These are phyloP conservation scores for Phytophthora uliginosa DNA, from an alignment of 352 stramenopile genomes.

Conservation along the genomic window DNA sequence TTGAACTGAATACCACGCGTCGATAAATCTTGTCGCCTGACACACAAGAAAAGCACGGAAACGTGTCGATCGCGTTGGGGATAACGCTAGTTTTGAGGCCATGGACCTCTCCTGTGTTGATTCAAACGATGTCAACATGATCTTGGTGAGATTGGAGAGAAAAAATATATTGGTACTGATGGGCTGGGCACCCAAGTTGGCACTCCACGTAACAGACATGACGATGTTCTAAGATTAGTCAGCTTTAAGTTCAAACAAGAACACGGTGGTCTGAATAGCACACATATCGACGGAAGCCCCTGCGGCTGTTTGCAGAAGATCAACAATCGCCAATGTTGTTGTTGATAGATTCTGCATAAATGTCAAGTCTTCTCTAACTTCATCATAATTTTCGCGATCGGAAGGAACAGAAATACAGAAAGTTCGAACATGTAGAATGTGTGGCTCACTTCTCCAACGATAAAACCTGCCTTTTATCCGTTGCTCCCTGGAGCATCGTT, in stretches of 20 bases:
- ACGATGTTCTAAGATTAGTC: background rate
- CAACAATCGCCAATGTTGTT: too few species aligned
- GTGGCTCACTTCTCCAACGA: too few species aligned
- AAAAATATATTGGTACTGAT: background rate
- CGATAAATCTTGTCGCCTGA: background rate
- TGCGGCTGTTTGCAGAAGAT: too few species aligned
- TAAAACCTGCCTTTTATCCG: too few species aligned
- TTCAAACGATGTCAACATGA: background rate
- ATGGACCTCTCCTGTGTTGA: background rate
- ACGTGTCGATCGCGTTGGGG: background rate
- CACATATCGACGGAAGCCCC: too few species aligned
- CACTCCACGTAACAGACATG: background rate
- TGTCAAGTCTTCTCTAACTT: too few species aligned
- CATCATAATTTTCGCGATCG: too few species aligned
- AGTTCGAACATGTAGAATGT: too few species aligned
- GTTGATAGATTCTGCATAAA: too few species aligned
- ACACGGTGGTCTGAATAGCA: too few species aligned
- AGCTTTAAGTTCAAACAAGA: background rate
- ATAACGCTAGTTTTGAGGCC: background rate
- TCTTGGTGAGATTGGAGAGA: background rate
- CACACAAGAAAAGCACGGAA: background rate
- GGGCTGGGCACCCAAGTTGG: background rate
- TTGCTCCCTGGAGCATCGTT: too few species aligned
- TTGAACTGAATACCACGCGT: slow-evolving; percentile 15
- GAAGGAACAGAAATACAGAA: too few species aligned